These are phyloP conservation scores for Trichosporon faecale DNA, from an alignment of 1,284 basidiomycete genomes.

Conservation along the genomic window DNA sequence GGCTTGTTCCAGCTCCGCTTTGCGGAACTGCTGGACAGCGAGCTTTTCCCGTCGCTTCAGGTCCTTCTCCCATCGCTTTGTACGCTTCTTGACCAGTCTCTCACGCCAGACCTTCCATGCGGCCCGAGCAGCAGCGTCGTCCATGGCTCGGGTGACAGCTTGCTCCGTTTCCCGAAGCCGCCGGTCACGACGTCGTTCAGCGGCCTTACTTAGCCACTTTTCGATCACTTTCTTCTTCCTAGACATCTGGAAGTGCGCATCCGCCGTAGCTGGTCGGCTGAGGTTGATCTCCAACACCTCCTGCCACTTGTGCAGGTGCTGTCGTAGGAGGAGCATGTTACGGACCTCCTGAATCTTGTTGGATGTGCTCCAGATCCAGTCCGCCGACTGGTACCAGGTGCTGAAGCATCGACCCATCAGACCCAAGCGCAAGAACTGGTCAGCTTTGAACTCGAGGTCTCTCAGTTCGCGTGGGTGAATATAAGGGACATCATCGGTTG, in stretches of 20 bases:
- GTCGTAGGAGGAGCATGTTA: conserved; percentile 40
- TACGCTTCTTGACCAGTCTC: conserved; percentile 27
- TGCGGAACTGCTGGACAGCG: not conserved
- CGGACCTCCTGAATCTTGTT: conserved; percentile 43
- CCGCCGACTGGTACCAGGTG: conserved; percentile 40
- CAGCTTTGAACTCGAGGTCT: conserved; percentile 39
- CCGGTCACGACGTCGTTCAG: conserved; percentile 18
- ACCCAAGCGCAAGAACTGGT: conserved; percentile 41
- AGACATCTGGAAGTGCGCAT: conserved; percentile 30
- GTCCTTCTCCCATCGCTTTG: conserved; percentile 38
- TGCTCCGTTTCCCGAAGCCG: conserved; percentile 22
- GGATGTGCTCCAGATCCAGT: conserved; percentile 44
- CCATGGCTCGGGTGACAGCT: not conserved
- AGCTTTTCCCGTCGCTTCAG: conserved; percentile 30
- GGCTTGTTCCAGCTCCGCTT: not conserved
- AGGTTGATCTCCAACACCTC: conserved; percentile 27
- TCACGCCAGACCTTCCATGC: conserved; percentile 34
- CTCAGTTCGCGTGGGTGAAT: not conserved
- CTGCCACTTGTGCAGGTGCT: conserved; percentile 41
- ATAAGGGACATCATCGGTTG: not conserved
- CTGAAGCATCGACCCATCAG: conserved; percentile 47
- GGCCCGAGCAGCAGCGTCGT: not conserved
- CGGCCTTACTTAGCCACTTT: conserved; percentile 29
- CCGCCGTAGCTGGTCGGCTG: conserved; percentile 36
- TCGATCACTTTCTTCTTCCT: conserved; percentile 24